Evolutionary conservation across 495 filamentous ascomycete genomes (phyloP).

Genomic region (Lineolata rhizophorae): DNA sequence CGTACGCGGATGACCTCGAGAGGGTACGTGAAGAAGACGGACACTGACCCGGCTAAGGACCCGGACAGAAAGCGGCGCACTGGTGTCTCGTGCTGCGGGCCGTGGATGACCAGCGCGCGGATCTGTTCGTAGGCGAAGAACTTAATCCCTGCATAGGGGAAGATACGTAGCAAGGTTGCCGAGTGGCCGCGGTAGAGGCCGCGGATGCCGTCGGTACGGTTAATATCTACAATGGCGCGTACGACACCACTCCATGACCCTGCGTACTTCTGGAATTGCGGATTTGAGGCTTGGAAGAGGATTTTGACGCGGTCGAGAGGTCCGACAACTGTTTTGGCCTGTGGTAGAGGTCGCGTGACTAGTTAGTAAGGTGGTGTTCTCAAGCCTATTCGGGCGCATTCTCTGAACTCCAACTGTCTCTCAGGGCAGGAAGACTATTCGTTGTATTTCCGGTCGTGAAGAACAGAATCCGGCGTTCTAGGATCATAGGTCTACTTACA

Average conservation of each 20-base stretch:
- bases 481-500: slow-evolving; percentile 1
- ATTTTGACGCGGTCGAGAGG: slow-evolving; percentile 97
- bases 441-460: not conserved
- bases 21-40: slow-evolving; percentile 89
- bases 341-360: no score
- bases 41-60: slow-evolving; percentile 62
- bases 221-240: slow-evolving; percentile 64
- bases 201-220: slow-evolving; percentile 40
- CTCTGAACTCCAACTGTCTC: no score
- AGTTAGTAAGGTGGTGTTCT: no score
- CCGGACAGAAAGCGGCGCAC: slow-evolving; percentile 59
- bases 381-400: no score
- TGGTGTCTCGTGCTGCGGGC: slow-evolving; percentile 52
- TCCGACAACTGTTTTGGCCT: slow-evolving; percentile 92
- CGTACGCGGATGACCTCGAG: slow-evolving; percentile 83
- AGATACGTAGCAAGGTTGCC: slow-evolving; percentile 81
- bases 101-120: slow-evolving; percentile 48
- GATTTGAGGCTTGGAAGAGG: slow-evolving; percentile 88
- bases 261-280: slow-evolving; percentile 78
- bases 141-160: slow-evolving; percentile 93
- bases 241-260: slow-evolving; percentile 67
- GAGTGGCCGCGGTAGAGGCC: slow-evolving; percentile 88
- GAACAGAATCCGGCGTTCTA: not conserved
- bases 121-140: slow-evolving; percentile 96
- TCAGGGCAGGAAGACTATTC: no score